Conservation (phyloP, 495 filamentous ascomycete genomes). For the Acidomyces sp. region DNA sequence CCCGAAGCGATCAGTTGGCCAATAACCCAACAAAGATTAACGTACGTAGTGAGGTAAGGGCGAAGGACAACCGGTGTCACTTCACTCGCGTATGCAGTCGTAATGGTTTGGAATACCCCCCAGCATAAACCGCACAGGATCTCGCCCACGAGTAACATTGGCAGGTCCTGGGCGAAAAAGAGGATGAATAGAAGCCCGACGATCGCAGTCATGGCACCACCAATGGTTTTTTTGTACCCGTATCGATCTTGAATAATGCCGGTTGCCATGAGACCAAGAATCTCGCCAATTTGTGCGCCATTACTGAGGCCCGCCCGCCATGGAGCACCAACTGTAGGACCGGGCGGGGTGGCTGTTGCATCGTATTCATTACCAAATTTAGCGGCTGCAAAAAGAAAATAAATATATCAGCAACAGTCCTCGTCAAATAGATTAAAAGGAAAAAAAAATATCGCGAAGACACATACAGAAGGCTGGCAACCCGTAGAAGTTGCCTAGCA, state of each 20-base stretch:
- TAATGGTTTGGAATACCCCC: conserved; percentile 42
- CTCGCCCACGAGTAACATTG: conserved; percentile 55
- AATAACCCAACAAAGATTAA: conserved; percentile 30
- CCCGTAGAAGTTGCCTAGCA: conserved; percentile 36
- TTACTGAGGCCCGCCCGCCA: conserved; percentile 73
- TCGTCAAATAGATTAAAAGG: no score
- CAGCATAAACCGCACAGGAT: conserved; percentile 66
- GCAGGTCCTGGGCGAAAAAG: conserved; percentile 61
- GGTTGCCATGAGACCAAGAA: conserved; percentile 56
- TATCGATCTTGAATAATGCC: conserved; percentile 61
- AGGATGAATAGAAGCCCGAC: conserved; percentile 59
- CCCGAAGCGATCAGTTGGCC: conserved; percentile 26
- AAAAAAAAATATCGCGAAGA: no score
- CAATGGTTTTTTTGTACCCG: conserved; percentile 55
- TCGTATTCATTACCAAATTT: conserved; percentile 22
- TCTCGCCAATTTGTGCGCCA: conserved; percentile 48
- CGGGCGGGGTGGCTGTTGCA: conserved; percentile 45
- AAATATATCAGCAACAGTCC: conserved; percentile 3
- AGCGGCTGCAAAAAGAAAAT: conserved; percentile 1
- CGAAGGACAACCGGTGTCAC: conserved; percentile 39
- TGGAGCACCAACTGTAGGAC: conserved; percentile 42
- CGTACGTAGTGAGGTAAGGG: conserved; percentile 34
- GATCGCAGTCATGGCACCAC: conserved; percentile 50
- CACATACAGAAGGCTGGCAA: conserved; percentile 46
- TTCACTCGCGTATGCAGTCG: conserved; percentile 51